phyloP scores from a whole-genome alignment of 805 yeast genomes.

The Candida yuanshanica region DNA sequence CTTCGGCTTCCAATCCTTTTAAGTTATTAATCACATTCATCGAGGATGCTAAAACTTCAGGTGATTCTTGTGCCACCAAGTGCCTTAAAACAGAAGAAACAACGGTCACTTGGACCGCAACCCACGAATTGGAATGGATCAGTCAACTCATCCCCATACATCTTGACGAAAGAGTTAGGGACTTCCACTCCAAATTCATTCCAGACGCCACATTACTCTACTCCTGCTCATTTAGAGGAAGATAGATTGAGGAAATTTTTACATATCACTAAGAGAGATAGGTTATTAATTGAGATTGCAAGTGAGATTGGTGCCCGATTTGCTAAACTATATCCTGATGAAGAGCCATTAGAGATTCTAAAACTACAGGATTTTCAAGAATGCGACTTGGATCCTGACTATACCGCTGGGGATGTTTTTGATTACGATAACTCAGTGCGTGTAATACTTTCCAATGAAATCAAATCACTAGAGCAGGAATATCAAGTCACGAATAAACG shows the following conservation, averaged over 20 bases:
- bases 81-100: conserved; percentile 14
- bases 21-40: not conserved
- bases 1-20: too few relatives aligned
- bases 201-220: conserved; percentile 2
- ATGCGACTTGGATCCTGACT: conserved; percentile 81
- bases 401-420: conserved; percentile 58
- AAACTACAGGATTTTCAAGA: conserved; percentile 60
- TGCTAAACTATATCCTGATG: conserved; percentile 59
- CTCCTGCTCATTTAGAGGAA: conserved; percentile 16
- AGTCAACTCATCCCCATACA: conserved; percentile 9
- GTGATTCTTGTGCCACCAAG: conserved; percentile 40
- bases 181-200: conserved; percentile 9
- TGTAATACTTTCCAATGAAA: conserved; percentile 38
- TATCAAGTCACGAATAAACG: conserved; percentile 12
- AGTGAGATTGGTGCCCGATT: conserved; percentile 52
- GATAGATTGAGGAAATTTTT: conserved; percentile 47
- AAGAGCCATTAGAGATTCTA: conserved; percentile 47
- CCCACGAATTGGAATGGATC: not conserved
- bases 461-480: conserved; percentile 22
- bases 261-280: conserved; percentile 49
- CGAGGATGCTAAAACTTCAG: conserved; percentile 36
- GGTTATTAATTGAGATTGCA: conserved; percentile 43
- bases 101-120: not conserved
- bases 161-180: conserved; percentile 4
- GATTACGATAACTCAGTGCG: conserved; percentile 41